phyloP scores from a whole-genome alignment of 805 yeast genomes.

The Cyberlindnera lachancei region DNA sequence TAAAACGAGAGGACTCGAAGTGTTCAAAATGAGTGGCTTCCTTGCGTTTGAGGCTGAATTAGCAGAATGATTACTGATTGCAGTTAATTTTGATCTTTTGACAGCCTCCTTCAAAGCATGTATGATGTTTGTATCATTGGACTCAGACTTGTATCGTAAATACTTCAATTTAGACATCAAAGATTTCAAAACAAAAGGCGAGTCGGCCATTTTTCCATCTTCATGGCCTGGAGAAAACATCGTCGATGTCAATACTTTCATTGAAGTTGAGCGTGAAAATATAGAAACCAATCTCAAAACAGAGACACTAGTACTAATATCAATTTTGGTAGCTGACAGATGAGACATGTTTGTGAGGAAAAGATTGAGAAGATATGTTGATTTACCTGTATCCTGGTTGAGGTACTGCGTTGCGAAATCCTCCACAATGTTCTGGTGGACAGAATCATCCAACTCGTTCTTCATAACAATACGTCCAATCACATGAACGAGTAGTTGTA shows the following conservation, averaged over 20 bases:
- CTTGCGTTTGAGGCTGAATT: too few relatives aligned
- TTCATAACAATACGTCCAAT: constrained; percentile 6
- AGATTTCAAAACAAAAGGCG: neutral
- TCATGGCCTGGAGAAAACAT: too few relatives aligned
- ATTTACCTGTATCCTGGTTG: neutral
- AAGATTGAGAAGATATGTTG: constrained; percentile 1
- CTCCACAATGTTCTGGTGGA: neutral
- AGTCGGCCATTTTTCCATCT: neutral
- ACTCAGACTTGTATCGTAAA: too few relatives aligned
- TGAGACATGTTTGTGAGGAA: too few relatives aligned
- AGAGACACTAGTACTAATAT: too few relatives aligned
- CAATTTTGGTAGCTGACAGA: too few relatives aligned
- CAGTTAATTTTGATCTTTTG: too few relatives aligned
- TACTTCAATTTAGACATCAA: neutral
- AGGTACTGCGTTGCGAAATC: constrained; percentile 5
- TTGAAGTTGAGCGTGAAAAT: constrained; percentile 2
- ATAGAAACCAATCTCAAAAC: constrained; percentile 4
- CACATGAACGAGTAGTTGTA: constrained; percentile 7
- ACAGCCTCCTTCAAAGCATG: too few relatives aligned
- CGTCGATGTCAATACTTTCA: constrained; percentile 1
- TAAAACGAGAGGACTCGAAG: too few relatives aligned
- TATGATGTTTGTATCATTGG: too few relatives aligned
- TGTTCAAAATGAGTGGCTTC: too few relatives aligned
- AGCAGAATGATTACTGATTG: too few relatives aligned
- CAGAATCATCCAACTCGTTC: neutral